A percentile compares a stretch with the other conserved stretches of the same genome.
phyloP scores from a whole-genome alignment of 495 filamentous ascomycete genomes.

The Chaetomium fimeti region DNA sequence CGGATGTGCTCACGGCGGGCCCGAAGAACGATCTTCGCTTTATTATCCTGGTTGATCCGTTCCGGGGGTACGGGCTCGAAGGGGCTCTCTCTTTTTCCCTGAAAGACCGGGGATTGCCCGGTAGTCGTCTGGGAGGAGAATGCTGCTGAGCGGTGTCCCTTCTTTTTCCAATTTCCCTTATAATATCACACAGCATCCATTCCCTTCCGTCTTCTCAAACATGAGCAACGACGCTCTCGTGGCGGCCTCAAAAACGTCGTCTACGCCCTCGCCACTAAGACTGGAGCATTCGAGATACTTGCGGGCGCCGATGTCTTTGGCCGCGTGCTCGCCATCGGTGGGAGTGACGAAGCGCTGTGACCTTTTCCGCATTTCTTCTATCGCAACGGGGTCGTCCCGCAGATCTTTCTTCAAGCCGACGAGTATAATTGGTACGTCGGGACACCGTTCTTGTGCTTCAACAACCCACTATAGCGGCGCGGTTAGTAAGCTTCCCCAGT shows the following conservation, averaged over 20 bases:
- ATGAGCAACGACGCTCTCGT: slow-evolving; percentile 91
- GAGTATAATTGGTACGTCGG: slow-evolving; percentile 89
- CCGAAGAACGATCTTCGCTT: not conserved
- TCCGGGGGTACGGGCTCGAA: not conserved
- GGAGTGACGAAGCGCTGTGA: slow-evolving; percentile 79
- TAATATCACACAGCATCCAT: slow-evolving; percentile 89
- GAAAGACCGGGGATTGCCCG: not conserved
- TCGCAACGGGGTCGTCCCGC: slow-evolving; percentile 85
- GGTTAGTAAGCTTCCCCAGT: slow-evolving; percentile 13
- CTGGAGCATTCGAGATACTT: slow-evolving; percentile 98
- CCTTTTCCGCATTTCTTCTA: slow-evolving; percentile 97
- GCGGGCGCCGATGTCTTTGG: slow-evolving; percentile 80
- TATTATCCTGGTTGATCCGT: not conserved
- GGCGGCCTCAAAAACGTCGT: slow-evolving; percentile 98
- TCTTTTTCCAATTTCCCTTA: slow-evolving; percentile 46
- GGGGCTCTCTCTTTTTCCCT: not conserved
- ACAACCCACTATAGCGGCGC: slow-evolving; percentile 74
- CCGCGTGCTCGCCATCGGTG: slow-evolving; percentile 75
- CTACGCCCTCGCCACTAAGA: slow-evolving; percentile 94
- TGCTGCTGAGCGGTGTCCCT: not conserved
- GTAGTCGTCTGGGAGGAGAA: not conserved
- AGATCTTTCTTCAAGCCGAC: slow-evolving; percentile 98
- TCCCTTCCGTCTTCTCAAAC: slow-evolving; percentile 81
- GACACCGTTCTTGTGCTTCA: slow-evolving; percentile 93
- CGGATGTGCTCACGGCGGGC: not conserved